Percentiles rank a stretch among this genome's conserved stretches.
These are phyloP conservation scores for Coleophoma crateriformis DNA, from an alignment of 2,329 filamentous ascomycete species.

Conservation along the genomic window DNA sequence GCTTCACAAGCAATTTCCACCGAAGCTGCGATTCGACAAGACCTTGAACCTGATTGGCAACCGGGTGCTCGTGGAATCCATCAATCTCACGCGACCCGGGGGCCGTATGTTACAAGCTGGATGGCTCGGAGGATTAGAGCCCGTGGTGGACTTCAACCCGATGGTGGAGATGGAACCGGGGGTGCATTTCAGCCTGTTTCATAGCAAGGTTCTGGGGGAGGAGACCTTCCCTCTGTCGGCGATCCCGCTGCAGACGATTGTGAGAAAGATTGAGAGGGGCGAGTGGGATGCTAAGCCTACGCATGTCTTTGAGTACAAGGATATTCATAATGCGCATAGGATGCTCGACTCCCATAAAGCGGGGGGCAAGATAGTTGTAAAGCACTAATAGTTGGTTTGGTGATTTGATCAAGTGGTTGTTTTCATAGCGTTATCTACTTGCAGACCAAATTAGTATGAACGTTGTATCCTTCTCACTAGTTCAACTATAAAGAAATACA, in stretches of 20 bases:
- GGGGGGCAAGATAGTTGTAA: not conserved
- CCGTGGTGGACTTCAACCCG: slow-evolving; percentile 19
- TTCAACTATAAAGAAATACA: no score
- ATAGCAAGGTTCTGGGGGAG: slow-evolving; percentile 8
- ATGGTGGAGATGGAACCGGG: slow-evolving; percentile 7
- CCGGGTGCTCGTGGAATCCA: slow-evolving; percentile 30
- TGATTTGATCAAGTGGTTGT: no score
- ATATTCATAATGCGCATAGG: slow-evolving; percentile 4
- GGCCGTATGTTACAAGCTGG: slow-evolving; percentile 32
- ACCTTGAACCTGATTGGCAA: slow-evolving; percentile 35
- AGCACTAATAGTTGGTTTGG: no score
- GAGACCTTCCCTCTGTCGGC: slow-evolving; percentile 11
- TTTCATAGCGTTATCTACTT: no score
- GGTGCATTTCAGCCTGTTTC: slow-evolving; percentile 10
- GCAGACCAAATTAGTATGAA: no score
- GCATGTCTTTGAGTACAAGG: slow-evolving; percentile 4
- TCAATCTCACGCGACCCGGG: slow-evolving; percentile 27
- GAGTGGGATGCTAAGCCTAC: slow-evolving; percentile 8
- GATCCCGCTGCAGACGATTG: slow-evolving; percentile 31
- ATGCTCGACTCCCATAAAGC: slow-evolving; percentile 6
- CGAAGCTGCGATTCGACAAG: slow-evolving; percentile 26
- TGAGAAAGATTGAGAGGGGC: slow-evolving; percentile 32
- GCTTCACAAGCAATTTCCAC: slow-evolving; percentile 11
- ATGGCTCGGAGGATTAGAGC: slow-evolving; percentile 34
- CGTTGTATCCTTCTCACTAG: no score